These are phyloP conservation scores for Macrolepiota dolichaula DNA, from an alignment of 768 basidiomycete genomes.

Conservation along the genomic window DNA sequence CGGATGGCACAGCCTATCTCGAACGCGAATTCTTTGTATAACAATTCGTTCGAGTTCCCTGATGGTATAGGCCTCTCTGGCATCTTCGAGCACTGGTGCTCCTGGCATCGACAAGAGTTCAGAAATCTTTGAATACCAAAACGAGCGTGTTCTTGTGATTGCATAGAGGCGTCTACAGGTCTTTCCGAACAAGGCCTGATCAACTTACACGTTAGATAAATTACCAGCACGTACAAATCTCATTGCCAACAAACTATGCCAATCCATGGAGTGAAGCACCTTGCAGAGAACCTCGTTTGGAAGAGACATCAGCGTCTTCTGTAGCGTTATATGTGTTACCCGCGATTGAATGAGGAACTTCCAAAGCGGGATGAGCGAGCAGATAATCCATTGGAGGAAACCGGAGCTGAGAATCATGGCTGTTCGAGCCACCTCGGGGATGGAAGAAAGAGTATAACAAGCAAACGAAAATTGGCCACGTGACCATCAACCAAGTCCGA, in stretches of 20 bases:
- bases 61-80: background rate
- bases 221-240: background rate
- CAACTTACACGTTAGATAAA: background rate
- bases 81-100: background rate
- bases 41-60: background rate
- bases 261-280: background rate
- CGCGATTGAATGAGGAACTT: no score
- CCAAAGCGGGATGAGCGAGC: no score
- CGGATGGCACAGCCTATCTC: background rate
- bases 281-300: no score
- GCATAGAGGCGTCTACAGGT: background rate
- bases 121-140: background rate
- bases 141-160: background rate
- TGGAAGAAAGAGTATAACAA: background rate
- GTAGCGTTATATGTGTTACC: no score
- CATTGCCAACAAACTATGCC: background rate
- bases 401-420: no score
- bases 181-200: no score
- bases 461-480: no score
- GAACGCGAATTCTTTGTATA: no score
- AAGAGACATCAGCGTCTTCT: no score
- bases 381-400: no score
- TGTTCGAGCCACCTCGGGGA: no score
- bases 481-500: no score
- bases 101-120: background rate